Conservation (phyloP, 257 asterid species). For the Paulownia fortunei region DNA sequence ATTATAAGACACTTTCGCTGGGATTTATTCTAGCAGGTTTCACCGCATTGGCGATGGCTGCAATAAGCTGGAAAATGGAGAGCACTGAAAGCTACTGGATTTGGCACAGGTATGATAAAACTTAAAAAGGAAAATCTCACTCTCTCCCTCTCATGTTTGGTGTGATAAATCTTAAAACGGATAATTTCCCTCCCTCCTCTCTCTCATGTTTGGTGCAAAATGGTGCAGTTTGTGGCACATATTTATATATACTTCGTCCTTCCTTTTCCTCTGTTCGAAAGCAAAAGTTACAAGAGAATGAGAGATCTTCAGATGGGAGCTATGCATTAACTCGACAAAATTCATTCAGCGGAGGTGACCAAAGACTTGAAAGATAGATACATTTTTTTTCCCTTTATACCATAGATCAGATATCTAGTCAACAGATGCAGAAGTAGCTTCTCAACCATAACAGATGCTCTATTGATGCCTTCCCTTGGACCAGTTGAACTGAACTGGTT, state of each 20-base stretch:
- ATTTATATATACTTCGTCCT: constrained; percentile 78
- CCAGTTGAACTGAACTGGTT: neutral
- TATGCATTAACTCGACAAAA: constrained; percentile 76
- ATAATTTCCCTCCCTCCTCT: neutral
- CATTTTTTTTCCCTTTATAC: constrained; percentile 7
- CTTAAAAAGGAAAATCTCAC: neutral
- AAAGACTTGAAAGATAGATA: constrained; percentile 45
- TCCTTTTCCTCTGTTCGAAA: constrained; percentile 92
- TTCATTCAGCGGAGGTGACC: constrained; percentile 55
- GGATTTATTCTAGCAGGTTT: constrained; percentile 75
- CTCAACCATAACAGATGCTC: neutral
- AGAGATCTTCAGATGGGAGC: constrained; percentile 48
- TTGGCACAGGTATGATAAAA: constrained; percentile 84
- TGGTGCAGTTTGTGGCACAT: constrained; percentile 90
- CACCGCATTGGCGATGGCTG: constrained; percentile 76
- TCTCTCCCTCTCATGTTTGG: constrained; percentile 34
- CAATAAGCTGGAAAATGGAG: constrained; percentile 84
- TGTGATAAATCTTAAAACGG: neutral
- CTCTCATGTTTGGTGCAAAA: constrained; percentile 37
- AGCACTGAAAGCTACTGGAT: constrained; percentile 85
- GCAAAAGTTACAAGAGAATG: constrained; percentile 53
- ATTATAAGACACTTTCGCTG: constrained; percentile 72
- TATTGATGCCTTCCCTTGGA: neutral
- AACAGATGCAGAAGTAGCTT: constrained; percentile 23
- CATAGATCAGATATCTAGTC: constrained; percentile 20